Evolutionary conservation across 148 eudicot genomes (phyloP), one percentile per base, ranked within the genome.

Genomic region (Talinum fruticosum): DNA sequence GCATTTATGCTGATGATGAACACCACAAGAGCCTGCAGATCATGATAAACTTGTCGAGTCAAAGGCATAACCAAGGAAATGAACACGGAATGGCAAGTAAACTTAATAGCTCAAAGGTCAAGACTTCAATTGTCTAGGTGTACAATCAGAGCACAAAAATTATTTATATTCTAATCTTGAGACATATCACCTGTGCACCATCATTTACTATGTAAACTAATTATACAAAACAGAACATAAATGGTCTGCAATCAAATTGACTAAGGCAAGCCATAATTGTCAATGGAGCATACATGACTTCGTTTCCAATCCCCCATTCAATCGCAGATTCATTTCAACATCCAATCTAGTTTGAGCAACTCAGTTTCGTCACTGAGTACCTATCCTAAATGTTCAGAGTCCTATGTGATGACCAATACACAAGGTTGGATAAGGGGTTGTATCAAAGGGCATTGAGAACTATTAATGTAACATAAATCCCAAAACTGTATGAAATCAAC

Each of bases 21-120:
- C 33, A 96, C 93, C 64, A 96, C 91, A 79, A 90, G 87, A 80
- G 99, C 99, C 99, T 96, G 95, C 79, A 83, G 67, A 81, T 54
- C 34, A 23, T 19, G 24, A n/a, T 38, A 70, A 47, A 59, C 33
- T 19, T 69, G 67, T 16, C 16, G 32, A 64, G 44, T 74, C n/a
- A 77, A 32, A 72, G 66, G 64, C 4, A 74, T 32, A 66, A 67
- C 65, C 57, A 69, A 36, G 21, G 38, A 10, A 41, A 5, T 24
- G 36, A 30, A 36, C 2, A 34, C 32, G n/a, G 33, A 54, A 54
- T 54, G 23, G 62, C 24, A 69, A 49, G 74, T 28, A 15, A 26
- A 57, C 53, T 29, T 62, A 24, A 10, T 15, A 41, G 37, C 45
- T 30, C 37, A 67, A 28, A 57, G 29, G 21, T 32, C n/a, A 8